Evolutionary conservation across 2,329 filamentous ascomycete species (phyloP), one percentile per base, ranked within the genome.

Genomic region (Chaetomiaceae sp.): DNA sequence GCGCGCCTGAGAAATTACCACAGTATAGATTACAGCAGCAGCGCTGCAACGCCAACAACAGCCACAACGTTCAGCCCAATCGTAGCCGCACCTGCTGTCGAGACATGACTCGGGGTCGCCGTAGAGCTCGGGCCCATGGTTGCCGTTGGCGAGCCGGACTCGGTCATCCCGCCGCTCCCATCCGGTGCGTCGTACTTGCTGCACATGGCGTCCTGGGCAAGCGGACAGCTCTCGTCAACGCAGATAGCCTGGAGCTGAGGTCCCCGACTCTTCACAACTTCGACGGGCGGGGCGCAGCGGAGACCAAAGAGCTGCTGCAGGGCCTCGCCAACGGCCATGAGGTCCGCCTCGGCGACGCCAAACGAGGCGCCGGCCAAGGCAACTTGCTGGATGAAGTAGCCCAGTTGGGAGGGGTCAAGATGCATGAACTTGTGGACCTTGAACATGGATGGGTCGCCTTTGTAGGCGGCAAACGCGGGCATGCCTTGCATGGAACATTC

Each of bases 311-410:
- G 13, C 6, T 25, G 13, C 6, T 27, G 10, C 14, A 46, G 33
- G 11, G 44, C 44, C 44, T 27, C 37, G 18, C 44, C 44, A 21
- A 46, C 44, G 30, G 14, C 21, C 32, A 25, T n/a, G 21, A 46
- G 20, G 13, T 46, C 44, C 14, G n/a, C 44, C 13, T 46, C 13
- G 11, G 43, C 18, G 2, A 46, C 43, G 14, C 43, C 43, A 21
- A 46, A 46, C 7, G 43, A 46, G 13, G 43, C 30, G 20, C 18
- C 43, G 3, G 43, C 43, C 18, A 46, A 20, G 4, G 30, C 43
- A 8, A 46, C 43, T n/a, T 46, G 43, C 43, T 46, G 43, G 30
- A 46, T 13, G 11, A 46, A 46, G 14, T 46, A 46, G 20, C 43
- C 43, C 3, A 34, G 30, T 18, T 46, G 14, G 13, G 32, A 20